These are phyloP conservation scores for Rubia yunnanensis DNA, from an alignment of 257 asterid species.

Conservation along the genomic window DNA sequence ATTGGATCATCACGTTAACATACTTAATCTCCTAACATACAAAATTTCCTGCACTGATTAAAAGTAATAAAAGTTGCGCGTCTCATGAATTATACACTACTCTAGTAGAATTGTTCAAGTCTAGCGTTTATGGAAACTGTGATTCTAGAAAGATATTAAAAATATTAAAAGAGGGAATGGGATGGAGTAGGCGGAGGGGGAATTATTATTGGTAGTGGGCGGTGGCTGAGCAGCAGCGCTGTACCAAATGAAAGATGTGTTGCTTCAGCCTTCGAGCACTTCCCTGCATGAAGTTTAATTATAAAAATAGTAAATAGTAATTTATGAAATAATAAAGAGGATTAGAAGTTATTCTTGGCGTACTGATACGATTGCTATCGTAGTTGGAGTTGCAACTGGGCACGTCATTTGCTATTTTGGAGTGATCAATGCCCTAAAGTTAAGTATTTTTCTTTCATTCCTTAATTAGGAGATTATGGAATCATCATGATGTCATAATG, in stretches of 20 bases:
- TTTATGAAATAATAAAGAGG: neutral
- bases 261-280: neutral
- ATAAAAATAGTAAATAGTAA: no score
- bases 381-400: constrained; percentile 4
- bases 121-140: neutral
- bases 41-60: no score
- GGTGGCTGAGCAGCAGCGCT: neutral
- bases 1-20: no score
- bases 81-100: neutral
- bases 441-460: constrained; percentile 1
- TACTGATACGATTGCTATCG: neutral
- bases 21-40: no score
- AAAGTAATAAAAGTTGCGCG: no score
- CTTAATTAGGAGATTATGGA: neutral
- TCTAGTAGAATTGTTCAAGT: neutral
- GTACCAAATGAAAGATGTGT: neutral
- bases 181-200: neutral
- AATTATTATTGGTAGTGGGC: neutral
- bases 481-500: neutral
- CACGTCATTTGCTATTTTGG: constrained; percentile 9
- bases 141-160: neutral
- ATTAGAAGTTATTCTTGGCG: constrained; percentile 17
- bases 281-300: neutral
- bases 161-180: neutral
- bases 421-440: neutral